phyloP scores from a whole-genome alignment of 1,284 basidiomycete genomes.

The Amylostereum chailletii region DNA sequence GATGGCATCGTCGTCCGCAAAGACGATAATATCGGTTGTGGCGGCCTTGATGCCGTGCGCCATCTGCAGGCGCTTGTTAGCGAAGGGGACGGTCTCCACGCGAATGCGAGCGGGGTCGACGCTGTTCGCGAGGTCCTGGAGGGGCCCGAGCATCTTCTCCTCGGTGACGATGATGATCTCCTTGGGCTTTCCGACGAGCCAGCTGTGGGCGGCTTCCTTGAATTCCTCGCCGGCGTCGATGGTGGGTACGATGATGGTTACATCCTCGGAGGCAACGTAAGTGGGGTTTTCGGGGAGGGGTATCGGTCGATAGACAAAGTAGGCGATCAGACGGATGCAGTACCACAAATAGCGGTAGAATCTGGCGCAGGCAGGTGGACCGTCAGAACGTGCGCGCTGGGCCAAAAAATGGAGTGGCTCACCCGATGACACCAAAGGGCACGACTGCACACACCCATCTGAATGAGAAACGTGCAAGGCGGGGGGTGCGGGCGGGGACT shows the following conservation, averaged over 20 bases:
- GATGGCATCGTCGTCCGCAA: conserved; percentile 91
- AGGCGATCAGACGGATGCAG: conserved; percentile 71
- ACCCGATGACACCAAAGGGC: conserved; percentile 89
- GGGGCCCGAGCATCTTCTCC: conserved; percentile 79
- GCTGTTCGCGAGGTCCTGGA: conserved; percentile 79
- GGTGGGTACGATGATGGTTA: conserved; percentile 90
- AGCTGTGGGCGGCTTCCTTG: conserved; percentile 84
- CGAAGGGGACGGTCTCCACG: conserved; percentile 84
- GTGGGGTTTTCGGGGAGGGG: conserved; percentile 84
- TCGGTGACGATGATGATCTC: conserved; percentile 93
- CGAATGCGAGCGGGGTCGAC: conserved; percentile 80
- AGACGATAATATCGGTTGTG: conserved; percentile 90
- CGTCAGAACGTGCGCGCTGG: conserved; percentile 7
- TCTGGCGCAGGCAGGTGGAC: conserved; percentile 23
- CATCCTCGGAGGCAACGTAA: conserved; percentile 83
- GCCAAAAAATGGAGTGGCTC: conserved; percentile 18
- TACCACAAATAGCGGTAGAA: conserved; percentile 92
- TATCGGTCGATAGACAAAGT: conserved; percentile 72
- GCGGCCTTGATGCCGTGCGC: conserved; percentile 83
- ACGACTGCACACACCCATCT: conserved; percentile 45
- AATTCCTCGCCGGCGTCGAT: conserved; percentile 94
- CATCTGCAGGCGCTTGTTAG: conserved; percentile 92
- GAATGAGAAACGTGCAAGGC: no score
- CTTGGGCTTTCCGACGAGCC: conserved; percentile 85
- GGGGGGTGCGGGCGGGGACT: conserved; percentile 11